A percentile compares a stretch with the other conserved stretches of the same genome.
phyloP scores from a whole-genome alignment of 345 rosid genomes.

The Cardiospermum halicacabum region DNA sequence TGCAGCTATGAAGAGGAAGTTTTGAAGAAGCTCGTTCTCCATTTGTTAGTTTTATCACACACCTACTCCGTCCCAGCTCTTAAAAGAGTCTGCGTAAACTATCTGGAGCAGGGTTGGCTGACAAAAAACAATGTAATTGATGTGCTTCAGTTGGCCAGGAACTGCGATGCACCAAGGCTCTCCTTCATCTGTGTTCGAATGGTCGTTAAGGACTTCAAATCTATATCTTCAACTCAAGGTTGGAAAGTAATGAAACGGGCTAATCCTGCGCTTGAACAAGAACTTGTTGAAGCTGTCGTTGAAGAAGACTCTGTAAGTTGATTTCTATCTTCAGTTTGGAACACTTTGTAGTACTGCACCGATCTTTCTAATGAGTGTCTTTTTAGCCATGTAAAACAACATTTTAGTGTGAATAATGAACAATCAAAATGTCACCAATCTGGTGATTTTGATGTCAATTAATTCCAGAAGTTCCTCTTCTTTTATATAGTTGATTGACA shows the following conservation, averaged over 20 bases:
- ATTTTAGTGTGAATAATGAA: too few species aligned
- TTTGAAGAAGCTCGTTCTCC: slow-evolving; percentile 67
- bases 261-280: slow-evolving; percentile 74
- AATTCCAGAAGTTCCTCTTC: too few species aligned
- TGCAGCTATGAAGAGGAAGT: slow-evolving; percentile 78
- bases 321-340: slow-evolving; percentile 8
- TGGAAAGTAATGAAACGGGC: slow-evolving; percentile 73
- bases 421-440: too few species aligned
- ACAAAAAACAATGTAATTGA: slow-evolving; percentile 74
- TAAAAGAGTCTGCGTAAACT: slow-evolving; percentile 51
- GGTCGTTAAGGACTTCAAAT: slow-evolving; percentile 69
- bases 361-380: background rate
- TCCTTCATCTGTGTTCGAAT: slow-evolving; percentile 50
- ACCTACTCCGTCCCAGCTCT: slow-evolving; percentile 55
- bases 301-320: slow-evolving; percentile 67
- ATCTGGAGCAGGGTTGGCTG: slow-evolving; percentile 55
- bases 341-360: background rate
- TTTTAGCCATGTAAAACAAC: background rate
- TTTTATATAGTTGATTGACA: slow-evolving; percentile 3
- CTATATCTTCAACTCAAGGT: slow-evolving; percentile 68
- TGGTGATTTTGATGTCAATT: too few species aligned
- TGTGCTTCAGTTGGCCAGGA: slow-evolving; percentile 69
- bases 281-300: slow-evolving; percentile 58
- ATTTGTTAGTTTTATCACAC: slow-evolving; percentile 75
- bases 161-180: slow-evolving; percentile 67